Evolutionary conservation across 2,329 filamentous ascomycete species (phyloP).

Genomic region (Alternaria sp.): DNA sequence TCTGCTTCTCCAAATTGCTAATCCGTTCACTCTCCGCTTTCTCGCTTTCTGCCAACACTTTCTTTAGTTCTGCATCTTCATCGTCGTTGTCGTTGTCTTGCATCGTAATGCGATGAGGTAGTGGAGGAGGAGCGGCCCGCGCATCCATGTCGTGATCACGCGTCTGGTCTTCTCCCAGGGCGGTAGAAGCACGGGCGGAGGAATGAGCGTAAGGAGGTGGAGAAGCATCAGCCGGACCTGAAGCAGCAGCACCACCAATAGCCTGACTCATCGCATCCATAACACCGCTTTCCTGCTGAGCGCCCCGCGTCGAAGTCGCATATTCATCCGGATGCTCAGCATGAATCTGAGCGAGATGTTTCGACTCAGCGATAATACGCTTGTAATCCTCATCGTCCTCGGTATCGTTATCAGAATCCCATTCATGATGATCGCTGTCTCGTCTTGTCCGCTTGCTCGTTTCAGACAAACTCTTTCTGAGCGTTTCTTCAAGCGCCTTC

Average conservation of each 20-base stretch:
- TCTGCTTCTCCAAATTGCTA: conserved; percentile 51
- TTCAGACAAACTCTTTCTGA: conserved; percentile 55
- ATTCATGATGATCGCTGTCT: conserved; percentile 30
- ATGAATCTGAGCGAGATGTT: conserved; percentile 39
- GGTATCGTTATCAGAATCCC: conserved; percentile 33
- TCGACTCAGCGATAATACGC: conserved; percentile 44
- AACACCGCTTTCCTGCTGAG: conserved; percentile 14
- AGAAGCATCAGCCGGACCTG: background rate
- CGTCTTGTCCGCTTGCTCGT: conserved; percentile 31
- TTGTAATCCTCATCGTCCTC: conserved; percentile 47
- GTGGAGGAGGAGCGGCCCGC: background rate
- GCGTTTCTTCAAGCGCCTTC: conserved; percentile 52
- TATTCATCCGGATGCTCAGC: conserved; percentile 26
- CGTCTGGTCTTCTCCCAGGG: too few species aligned
- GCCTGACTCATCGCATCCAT: conserved; percentile 15
- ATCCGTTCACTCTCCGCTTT: conserved; percentile 46
- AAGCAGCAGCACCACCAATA: background rate
- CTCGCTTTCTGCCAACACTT: conserved; percentile 37
- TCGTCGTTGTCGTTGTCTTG: conserved; percentile 11
- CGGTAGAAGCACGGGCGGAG: too few species aligned
- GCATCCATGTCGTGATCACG: too few species aligned
- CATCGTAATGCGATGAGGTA: background rate
- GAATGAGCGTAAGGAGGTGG: background rate
- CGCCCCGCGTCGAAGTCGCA: conserved; percentile 4
- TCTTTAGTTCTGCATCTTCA: conserved; percentile 34